A percentile compares a stretch with the other conserved stretches of the same genome.
These are phyloP conservation scores for Hymenochaete sp. DNA, from an alignment of 1,284 basidiomycete species.

Conservation along the genomic window DNA sequence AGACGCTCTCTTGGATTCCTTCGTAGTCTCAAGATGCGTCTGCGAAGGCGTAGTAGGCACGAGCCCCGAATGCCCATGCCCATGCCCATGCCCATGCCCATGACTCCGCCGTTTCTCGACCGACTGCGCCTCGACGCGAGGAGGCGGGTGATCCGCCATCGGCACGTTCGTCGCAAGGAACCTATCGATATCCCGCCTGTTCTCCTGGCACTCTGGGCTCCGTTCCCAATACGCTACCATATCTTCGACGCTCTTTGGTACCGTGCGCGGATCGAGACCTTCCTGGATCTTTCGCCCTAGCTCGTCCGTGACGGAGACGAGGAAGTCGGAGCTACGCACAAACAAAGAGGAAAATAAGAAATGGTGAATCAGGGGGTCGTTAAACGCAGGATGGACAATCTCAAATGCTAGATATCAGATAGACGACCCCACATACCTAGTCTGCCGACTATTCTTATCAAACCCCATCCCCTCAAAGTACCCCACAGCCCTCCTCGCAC, in stretches of 20 bases:
- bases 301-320: slow-evolving; percentile 46
- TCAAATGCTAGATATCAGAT: no score
- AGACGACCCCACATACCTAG: no score
- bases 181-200: slow-evolving; percentile 29
- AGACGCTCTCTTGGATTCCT: slow-evolving; percentile 81
- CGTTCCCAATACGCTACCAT: slow-evolving; percentile 38
- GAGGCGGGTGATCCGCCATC: background rate
- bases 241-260: slow-evolving; percentile 55
- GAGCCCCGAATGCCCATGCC: no score
- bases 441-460: slow-evolving; percentile 44
- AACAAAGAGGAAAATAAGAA: background rate
- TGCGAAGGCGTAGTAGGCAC: background rate
- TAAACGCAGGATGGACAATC: no score
- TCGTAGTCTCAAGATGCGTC: background rate
- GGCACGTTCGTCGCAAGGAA: slow-evolving; percentile 30
- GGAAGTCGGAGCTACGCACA: slow-evolving; percentile 4
- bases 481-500: slow-evolving; percentile 39
- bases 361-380: no score
- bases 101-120: background rate
- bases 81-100: no score
- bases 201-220: slow-evolving; percentile 24
- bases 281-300: slow-evolving; percentile 44
- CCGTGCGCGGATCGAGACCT: slow-evolving; percentile 36
- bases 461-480: slow-evolving; percentile 62
- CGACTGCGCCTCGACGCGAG: no score